A percentile compares a stretch with the other conserved stretches of the same genome.
Evolutionary conservation across 257 asterid genomes (phyloP).

Genomic region (Pogostemon cablin): DNA sequence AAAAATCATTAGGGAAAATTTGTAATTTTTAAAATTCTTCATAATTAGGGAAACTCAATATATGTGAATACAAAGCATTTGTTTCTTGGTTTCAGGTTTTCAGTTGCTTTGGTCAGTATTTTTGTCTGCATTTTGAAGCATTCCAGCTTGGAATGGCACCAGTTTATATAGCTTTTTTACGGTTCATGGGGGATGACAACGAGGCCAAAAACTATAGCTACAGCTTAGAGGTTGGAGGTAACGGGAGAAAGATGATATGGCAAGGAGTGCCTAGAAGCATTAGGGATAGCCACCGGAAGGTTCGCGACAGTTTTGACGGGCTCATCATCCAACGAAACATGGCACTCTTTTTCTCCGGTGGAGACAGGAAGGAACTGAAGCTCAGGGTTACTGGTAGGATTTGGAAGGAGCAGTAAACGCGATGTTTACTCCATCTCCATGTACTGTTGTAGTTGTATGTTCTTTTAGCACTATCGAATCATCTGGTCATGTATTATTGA

Average conservation of each 20-base stretch:
- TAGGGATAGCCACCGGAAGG: constrained; percentile 48
- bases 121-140: constrained; percentile 52
- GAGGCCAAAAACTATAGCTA: constrained; percentile 51
- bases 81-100: constrained; percentile 41
- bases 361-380: constrained; percentile 52
- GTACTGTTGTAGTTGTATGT: constrained; percentile 26
- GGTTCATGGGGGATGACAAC: constrained; percentile 50
- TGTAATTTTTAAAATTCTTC: background rate
- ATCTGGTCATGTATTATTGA: constrained; percentile 29
- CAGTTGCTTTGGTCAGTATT: constrained; percentile 52
- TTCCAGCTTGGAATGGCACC: constrained; percentile 50
- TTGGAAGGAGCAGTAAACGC: constrained; percentile 48
- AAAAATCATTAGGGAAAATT: too few relatives aligned
- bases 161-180: constrained; percentile 45
- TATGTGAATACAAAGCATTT: too few relatives aligned
- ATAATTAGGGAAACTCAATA: background rate
- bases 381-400: constrained; percentile 52
- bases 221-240: constrained; percentile 51
- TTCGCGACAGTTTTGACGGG: constrained; percentile 55
- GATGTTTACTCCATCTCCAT: background rate
- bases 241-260: constrained; percentile 52
- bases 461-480: constrained; percentile 25
- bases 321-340: constrained; percentile 50
- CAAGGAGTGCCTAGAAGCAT: constrained; percentile 57
- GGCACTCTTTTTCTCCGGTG: constrained; percentile 57